Conservation (phyloP, 2,329 filamentous ascomycete genomes). For the Hypoxylon sp. region DNA sequence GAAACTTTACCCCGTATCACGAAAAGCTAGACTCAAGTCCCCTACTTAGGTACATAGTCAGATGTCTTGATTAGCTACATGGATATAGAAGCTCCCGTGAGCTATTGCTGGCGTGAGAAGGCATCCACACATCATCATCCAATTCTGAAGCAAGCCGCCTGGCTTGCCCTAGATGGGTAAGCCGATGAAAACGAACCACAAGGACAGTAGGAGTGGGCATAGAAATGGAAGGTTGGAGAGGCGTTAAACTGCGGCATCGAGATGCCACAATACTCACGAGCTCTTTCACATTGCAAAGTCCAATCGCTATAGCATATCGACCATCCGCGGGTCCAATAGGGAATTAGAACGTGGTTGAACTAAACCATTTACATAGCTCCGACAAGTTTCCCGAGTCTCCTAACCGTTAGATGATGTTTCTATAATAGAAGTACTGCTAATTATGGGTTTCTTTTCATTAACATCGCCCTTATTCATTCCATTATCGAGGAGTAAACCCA, state of each 20-base stretch:
- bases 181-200: slow-evolving; percentile 38
- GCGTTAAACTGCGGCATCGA: slow-evolving; percentile 41
- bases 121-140: slow-evolving; percentile 13
- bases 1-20: neutral
- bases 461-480: slow-evolving; percentile 23
- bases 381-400: slow-evolving; percentile 22
- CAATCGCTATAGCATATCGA: slow-evolving; percentile 36
- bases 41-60: neutral
- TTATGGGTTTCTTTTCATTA: slow-evolving; percentile 16
- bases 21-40: neutral
- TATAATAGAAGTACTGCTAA: slow-evolving; percentile 22
- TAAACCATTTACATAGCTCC: slow-evolving; percentile 43
- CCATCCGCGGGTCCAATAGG: slow-evolving; percentile 47
- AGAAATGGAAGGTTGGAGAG: slow-evolving; percentile 26
- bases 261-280: slow-evolving; percentile 40
- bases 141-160: slow-evolving; percentile 19
- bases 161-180: slow-evolving; percentile 38
- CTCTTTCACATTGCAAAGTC: slow-evolving; percentile 32
- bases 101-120: slow-evolving; percentile 3
- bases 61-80: slow-evolving; percentile 7
- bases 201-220: slow-evolving; percentile 33
- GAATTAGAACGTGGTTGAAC: slow-evolving; percentile 46
- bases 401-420: slow-evolving; percentile 5
- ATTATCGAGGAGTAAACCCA: slow-evolving; percentile 16
- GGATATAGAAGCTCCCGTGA: neutral